Conservation (phyloP, 768 basidiomycete genomes). For the Russula sp. region DNA sequence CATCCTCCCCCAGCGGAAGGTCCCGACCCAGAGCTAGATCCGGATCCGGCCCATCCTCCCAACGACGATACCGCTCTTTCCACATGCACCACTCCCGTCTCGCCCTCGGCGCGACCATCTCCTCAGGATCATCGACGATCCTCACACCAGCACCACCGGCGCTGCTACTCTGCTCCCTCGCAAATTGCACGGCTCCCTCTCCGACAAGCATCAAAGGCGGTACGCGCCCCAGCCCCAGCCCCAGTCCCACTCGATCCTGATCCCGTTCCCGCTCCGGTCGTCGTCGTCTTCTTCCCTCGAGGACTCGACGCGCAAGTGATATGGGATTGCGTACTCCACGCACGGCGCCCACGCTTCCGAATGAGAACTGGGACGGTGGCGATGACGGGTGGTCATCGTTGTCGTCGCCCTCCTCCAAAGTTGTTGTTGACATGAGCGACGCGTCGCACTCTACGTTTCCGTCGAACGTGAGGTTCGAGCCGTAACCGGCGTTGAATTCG, state of each 20-base stretch:
- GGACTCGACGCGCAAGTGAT: constrained; percentile 45
- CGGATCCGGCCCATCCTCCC: constrained; percentile 24
- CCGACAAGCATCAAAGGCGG: constrained; percentile 62
- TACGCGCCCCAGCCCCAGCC: constrained; percentile 45
- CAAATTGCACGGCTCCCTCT: constrained; percentile 54
- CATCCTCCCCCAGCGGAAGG: background rate
- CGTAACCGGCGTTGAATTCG: constrained; percentile 42
- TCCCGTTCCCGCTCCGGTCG: background rate
- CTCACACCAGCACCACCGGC: constrained; percentile 21
- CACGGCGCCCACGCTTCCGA: constrained; percentile 64
- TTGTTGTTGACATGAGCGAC: constrained; percentile 49
- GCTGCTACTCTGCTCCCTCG: constrained; percentile 20
- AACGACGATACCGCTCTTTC: constrained; percentile 33
- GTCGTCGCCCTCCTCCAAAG: background rate
- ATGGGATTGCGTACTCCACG: constrained; percentile 69
- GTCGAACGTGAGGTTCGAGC: constrained; percentile 70
- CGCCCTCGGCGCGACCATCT: constrained; percentile 45
- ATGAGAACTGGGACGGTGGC: constrained; percentile 26
- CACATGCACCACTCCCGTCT: constrained; percentile 52
- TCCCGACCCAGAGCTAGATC: background rate
- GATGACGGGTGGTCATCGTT: background rate
- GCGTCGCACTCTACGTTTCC: constrained; percentile 81
- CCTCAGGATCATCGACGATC: constrained; percentile 28
- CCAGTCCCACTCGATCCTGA: constrained; percentile 31
- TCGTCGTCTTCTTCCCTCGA: constrained; percentile 41